Base-by-base conservation (phyloP, 1,284 basidiomycete genomes). In the Cerioporus squamosus region DNA sequence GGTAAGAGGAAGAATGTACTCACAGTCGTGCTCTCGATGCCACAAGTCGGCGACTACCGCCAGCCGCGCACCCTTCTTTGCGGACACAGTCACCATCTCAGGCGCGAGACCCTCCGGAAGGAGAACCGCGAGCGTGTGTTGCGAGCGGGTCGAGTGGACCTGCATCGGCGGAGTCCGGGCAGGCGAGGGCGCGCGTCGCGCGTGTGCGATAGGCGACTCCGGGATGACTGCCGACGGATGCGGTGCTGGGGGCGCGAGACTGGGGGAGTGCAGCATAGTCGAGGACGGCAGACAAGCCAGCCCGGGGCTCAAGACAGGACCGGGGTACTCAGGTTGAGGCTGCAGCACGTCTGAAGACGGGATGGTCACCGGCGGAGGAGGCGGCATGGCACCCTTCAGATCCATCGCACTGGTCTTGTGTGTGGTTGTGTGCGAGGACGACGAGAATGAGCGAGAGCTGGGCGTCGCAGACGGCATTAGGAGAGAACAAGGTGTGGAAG, bases 61-160 rank as follows among this genome's bases (percentile, higher is more conserved):
- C 23, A 72, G 56, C 51, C 65, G 64, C 53, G 67, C 61, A 18
- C 68, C 68, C 57, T 60, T 68, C 61, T 70, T 65, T 54, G 62
- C 60, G 57, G 63, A 62, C 20, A 57, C 68, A n/a, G 66, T 77
- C 67, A 61, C 72, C 75, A 66, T 76, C 69, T 65, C 70, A 61
- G 67, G 55, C 52, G 64, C 51, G 59, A 67, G 44, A 33, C 63
- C 61, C 68, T 66, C 66, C 33, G 53, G 68, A 29, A 26, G 66
- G 65, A 43, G 59, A 12, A 64, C 66, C 9, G 54, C 55, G 23
- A 67, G 61, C 4, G 72, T 12, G 79, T 81, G 60, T 77, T 78
- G 59, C 14, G 31, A 31, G 17, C 31, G 15, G 18, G 59, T 62
- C 24, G 63, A 57, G 45, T 46, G 50, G 23, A 65, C 29, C 26